Evolutionary conservation across 768 basidiomycete species (phyloP).

Genomic region (Pisolithus albus): DNA sequence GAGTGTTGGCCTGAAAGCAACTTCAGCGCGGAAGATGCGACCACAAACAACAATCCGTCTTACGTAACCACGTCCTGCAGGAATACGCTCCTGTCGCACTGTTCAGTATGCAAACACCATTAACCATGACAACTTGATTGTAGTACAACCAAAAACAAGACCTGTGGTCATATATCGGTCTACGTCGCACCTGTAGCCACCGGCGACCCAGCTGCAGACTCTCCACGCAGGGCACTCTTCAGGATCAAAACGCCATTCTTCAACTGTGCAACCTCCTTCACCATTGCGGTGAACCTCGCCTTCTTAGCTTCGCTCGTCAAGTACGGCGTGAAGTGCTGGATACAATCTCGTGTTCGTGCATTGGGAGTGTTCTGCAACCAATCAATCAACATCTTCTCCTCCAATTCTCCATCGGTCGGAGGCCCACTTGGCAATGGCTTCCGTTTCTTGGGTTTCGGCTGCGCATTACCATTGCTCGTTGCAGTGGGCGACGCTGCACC

Average conservation of each 20-base stretch:
- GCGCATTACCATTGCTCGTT: conserved; percentile 17
- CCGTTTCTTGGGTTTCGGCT: conserved; percentile 50
- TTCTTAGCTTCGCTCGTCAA: conserved; percentile 65
- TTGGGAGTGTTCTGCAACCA: conserved; percentile 68
- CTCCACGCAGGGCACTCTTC: conserved; percentile 35
- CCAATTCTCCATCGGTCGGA: conserved; percentile 51
- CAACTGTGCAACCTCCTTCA: conserved; percentile 72
- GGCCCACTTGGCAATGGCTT: conserved; percentile 34
- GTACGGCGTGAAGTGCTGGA: conserved; percentile 72
- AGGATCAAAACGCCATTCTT: conserved; percentile 59
- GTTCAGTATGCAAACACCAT: not conserved
- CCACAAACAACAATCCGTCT: too few species aligned
- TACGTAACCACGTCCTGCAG: too few species aligned
- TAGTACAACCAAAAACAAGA: conserved; percentile 15
- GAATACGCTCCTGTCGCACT: not conserved
- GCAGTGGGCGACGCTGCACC: conserved; percentile 5
- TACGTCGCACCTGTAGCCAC: conserved; percentile 15
- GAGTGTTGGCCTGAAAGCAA: too few species aligned
- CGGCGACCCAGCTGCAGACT: conserved; percentile 19
- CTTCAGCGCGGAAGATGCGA: too few species aligned
- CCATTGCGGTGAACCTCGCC: conserved; percentile 66
- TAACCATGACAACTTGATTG: conserved; percentile 4
- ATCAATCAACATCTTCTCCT: conserved; percentile 60
- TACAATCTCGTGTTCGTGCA: conserved; percentile 73
- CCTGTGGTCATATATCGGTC: conserved; percentile 8